A percentile compares a stretch with the other conserved stretches of the same genome.
These are phyloP conservation scores for Samsoniella hepiali DNA, from an alignment of 2,329 filamentous ascomycete genomes.

Conservation along the genomic window DNA sequence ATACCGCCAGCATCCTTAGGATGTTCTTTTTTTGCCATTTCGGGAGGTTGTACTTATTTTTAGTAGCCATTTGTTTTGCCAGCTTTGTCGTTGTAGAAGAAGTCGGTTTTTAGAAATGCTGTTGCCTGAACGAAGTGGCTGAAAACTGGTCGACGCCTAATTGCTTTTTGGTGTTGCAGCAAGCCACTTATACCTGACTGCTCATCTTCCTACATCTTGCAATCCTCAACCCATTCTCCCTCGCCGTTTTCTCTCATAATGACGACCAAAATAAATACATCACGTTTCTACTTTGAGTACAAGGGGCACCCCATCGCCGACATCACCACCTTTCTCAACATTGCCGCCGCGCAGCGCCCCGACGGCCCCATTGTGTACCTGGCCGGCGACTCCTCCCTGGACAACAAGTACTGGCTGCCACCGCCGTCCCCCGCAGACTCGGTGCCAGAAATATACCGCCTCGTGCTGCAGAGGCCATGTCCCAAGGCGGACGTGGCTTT, in stretches of 20 bases:
- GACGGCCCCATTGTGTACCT: conserved; percentile 11
- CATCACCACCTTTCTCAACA: not conserved
- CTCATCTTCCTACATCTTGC: not conserved
- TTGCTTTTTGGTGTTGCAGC: too few species aligned
- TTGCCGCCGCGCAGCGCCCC: not conserved
- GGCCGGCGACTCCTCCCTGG: conserved; percentile 12
- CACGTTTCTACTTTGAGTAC: conserved; percentile 14
- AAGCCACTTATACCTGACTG: too few species aligned
- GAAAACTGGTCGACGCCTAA: too few species aligned
- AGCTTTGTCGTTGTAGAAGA: too few species aligned
- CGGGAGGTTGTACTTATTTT: too few species aligned
- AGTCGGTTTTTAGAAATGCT: not conserved
- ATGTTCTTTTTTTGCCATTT: conserved; percentile 10
- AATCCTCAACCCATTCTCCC: too few species aligned
- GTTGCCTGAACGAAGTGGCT: not conserved
- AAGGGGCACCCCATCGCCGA: conserved; percentile 8
- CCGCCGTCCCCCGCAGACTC: not conserved
- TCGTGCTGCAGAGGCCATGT: not conserved
- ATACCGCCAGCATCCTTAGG: conserved; percentile 17
- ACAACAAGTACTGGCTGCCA: conserved; percentile 17
- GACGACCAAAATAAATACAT: not conserved
- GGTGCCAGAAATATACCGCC: not conserved
- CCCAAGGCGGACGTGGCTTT: conserved; percentile 10
- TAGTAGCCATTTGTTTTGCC: not conserved
- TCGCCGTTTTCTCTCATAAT: too few species aligned